Base-by-base conservation (phyloP, 768 basidiomycete genomes). In the Exsudoporus frostii region DNA sequence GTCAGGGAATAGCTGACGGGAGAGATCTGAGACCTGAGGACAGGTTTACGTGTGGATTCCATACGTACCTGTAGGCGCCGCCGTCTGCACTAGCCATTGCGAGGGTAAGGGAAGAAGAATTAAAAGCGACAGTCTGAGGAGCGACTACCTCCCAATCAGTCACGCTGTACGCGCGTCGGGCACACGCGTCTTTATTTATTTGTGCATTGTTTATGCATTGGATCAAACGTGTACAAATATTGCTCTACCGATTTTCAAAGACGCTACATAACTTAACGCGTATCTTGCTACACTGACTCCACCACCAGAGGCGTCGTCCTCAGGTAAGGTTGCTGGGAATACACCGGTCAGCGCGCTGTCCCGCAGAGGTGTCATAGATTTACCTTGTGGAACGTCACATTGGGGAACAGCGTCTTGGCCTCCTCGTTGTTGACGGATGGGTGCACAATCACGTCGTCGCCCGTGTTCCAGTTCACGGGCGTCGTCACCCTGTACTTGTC, bases 381-480 rank as follows among this genome's bases (percentile, higher is more conserved):
- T 63, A 92, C 92, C 77, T 88, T 84, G 76, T 93, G 90, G 50
- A 83, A 79, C 20, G 81, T 85, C 73, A 84, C 80, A 25, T 88
- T 76, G 29, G 92, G 92, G 88, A 98, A 98, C 54, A 97, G 75
- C 56, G 83, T 84, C 77, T 91, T 88, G 24, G 93, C 94, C 72
- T 98, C 90, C 24, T 97, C 92, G 67, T 86, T 86, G 55, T 76
- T 77, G 45, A 98, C 92, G 7, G 78, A 69, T 24, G 92, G 85
- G 69, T 94, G 92, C 40, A 99, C 86, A 66, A 99, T 97, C 53
- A 98, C 94, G 67, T 94, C 87, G 5, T 95, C 87, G 39, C 93
- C 93, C 70, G 86, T 86, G 59, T 86, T 83, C 96, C 96, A 98
- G 82, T 97, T 94, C 50, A 90, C 95, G 20, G 92, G 92, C 7